Evolutionary conservation across 2,329 filamentous ascomycete genomes (phyloP), one percentile per base, ranked within the genome.

Genomic region (Rutstroemia sp.): DNA sequence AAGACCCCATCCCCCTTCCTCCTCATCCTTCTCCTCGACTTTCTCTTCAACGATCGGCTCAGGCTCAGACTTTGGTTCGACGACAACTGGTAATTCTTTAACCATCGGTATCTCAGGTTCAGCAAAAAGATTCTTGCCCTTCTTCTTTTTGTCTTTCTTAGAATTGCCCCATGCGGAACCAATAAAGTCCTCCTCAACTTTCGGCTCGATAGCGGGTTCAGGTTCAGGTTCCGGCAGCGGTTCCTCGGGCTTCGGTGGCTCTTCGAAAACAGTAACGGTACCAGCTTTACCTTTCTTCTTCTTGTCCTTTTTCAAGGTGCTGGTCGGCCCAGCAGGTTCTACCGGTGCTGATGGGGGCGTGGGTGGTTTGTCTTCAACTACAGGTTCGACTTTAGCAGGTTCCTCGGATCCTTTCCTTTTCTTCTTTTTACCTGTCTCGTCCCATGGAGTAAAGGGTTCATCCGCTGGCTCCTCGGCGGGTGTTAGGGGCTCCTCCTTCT

Each of bases 391-490:
- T 54, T 54, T 54, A 21, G 34, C 66, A 66, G 18, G 62, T 62
- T 47, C 60, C 64, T 21, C 66, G 9, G 59, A 60, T 57, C 69
- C 64, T 56, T 67, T 66, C 5, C 61, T 63, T 46, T 69, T 69
- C 60, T 73, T 74, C 47, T 70, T 80, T 67, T 82, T 84, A 56
- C 71, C 69, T 19, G 72, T 69, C 18, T 70, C 67, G 5, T 73
- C 72, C 66, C 79, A 80, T 9, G 70, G 75, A 74, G 77, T 84
- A 18, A 74, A 74, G 60, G 79, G 79, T 46, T 80, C 78, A 7
- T 71, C 66, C 23, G 57, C 58, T 18, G 63, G 58, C 27, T 68
- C 67, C 44, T 65, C 63, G 18, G 50, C 27, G 44, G 63, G 62
- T 18, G 59, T 61, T 16, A 63, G 58, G 18, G 59, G 56, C n/a